Conservation (phyloP, 2,329 filamentous ascomycete species). For the Diplodia intermedia region DNA sequence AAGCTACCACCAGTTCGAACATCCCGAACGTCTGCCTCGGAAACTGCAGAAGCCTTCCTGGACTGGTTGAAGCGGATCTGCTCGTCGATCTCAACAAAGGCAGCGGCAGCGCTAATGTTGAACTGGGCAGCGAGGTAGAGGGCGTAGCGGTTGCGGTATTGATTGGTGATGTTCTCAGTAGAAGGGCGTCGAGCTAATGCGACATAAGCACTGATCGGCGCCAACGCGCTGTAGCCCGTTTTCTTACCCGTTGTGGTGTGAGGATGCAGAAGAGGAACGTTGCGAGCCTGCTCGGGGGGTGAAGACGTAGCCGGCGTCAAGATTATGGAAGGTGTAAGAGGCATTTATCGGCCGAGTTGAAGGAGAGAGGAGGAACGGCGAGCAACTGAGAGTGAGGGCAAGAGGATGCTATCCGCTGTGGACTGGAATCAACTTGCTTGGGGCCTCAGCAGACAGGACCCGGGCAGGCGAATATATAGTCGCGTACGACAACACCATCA, state of each 20-base stretch:
- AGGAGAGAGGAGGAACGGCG: background rate
- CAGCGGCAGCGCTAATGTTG: slow-evolving; percentile 49
- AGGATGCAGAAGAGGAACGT: slow-evolving; percentile 3
- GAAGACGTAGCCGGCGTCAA: slow-evolving; percentile 27
- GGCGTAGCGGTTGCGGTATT: slow-evolving; percentile 48
- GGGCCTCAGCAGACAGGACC: background rate
- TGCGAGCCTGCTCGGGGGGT: slow-evolving; percentile 10
- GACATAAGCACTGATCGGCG: slow-evolving; percentile 6
- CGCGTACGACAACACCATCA: background rate
- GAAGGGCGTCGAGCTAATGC: slow-evolving; percentile 20
- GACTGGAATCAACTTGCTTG: slow-evolving; percentile 28
- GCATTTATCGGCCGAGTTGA: slow-evolving; percentile 20
- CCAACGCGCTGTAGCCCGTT: background rate
- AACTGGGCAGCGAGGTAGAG: slow-evolving; percentile 50
- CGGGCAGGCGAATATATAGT: slow-evolving; percentile 21
- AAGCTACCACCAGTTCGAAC: slow-evolving; percentile 30
- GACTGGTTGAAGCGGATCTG: slow-evolving; percentile 38
- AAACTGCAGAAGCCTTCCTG: slow-evolving; percentile 11
- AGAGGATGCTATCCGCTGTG: slow-evolving; percentile 8
- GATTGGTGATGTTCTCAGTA: slow-evolving; percentile 29
- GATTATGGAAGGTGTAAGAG: slow-evolving; percentile 26
- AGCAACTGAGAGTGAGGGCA: background rate
- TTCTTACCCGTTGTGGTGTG: slow-evolving; percentile 13
- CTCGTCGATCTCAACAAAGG: slow-evolving; percentile 47
- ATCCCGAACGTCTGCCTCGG: slow-evolving; percentile 31